phyloP scores from a whole-genome alignment of 2,329 filamentous ascomycete genomes.

The Fusarium multiceps region DNA sequence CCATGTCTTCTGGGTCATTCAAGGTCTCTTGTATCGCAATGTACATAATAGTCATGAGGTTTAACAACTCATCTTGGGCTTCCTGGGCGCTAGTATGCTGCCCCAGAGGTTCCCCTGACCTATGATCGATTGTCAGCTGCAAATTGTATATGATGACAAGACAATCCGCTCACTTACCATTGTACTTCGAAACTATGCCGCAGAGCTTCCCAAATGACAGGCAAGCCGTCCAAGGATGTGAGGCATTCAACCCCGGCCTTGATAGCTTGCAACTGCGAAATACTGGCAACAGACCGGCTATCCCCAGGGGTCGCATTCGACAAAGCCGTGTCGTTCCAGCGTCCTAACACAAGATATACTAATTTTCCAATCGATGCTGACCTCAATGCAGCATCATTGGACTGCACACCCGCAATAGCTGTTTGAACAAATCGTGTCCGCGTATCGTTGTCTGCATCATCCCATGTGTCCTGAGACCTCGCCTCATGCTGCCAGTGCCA shows the following conservation, averaged over 20 bases:
- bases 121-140: constrained; percentile 49
- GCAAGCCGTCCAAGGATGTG: constrained; percentile 62
- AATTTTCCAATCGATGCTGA: constrained; percentile 67
- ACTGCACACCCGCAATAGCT: constrained; percentile 59
- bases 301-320: constrained; percentile 54
- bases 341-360: constrained; percentile 72
- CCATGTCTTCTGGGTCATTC: constrained; percentile 62
- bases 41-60: constrained; percentile 73
- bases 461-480: constrained; percentile 66
- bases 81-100: constrained; percentile 60
- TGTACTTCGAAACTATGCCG: constrained; percentile 62
- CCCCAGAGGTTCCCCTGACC: constrained; percentile 58
- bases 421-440: constrained; percentile 67
- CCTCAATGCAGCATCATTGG: constrained; percentile 60
- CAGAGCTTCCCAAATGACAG: constrained; percentile 63
- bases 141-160: neutral
- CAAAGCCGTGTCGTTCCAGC: constrained; percentile 76
- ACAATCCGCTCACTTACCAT: constrained; percentile 57
- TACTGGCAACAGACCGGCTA: constrained; percentile 63
- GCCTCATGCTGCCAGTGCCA: constrained; percentile 74
- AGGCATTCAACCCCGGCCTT: constrained; percentile 64
- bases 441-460: constrained; percentile 68
- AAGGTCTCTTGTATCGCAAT: constrained; percentile 68
- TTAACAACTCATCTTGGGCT: constrained; percentile 69
- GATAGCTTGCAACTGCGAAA: constrained; percentile 69